These are phyloP conservation scores for Acanthamoeba sp. DNA, from an alignment of 208 protist genomes.

Conservation along the genomic window DNA sequence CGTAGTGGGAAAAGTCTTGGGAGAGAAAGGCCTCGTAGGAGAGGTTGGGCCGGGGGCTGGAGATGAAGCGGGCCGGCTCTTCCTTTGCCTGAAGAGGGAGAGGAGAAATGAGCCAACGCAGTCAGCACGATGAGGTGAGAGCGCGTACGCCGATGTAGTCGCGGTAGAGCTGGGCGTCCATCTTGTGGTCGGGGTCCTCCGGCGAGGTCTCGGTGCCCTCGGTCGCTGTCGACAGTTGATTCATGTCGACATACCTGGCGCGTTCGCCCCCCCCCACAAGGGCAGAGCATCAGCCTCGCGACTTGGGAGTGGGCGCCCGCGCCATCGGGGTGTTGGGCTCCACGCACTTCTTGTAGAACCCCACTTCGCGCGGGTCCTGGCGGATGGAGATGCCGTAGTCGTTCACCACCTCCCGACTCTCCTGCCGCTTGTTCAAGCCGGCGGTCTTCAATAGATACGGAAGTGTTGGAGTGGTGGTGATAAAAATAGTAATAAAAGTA, in stretches of 20 bases:
- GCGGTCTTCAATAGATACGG: background rate
- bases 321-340: no score
- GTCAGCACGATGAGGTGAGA: background rate
- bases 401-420: background rate
- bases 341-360: constrained; percentile 50
- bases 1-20: background rate
- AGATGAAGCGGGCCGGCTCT: background rate
- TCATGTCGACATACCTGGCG: background rate
- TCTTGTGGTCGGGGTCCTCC: constrained; percentile 9
- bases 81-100: background rate
- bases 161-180: background rate
- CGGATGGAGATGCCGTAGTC: constrained; percentile 28
- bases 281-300: background rate
- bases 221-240: background rate
- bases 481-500: no score
- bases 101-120: background rate
- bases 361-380: background rate
- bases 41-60: background rate
- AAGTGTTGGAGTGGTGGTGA: no score
- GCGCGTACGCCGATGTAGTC: background rate
- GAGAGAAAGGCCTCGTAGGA: constrained; percentile 11
- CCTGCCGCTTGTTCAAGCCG: background rate
- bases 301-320: no score
- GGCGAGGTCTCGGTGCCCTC: background rate
- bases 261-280: background rate